A percentile compares a stretch with the other conserved stretches of the same genome.
Evolutionary conservation across 768 basidiomycete genomes (phyloP).

Genomic region (Tulasnella sp.): DNA sequence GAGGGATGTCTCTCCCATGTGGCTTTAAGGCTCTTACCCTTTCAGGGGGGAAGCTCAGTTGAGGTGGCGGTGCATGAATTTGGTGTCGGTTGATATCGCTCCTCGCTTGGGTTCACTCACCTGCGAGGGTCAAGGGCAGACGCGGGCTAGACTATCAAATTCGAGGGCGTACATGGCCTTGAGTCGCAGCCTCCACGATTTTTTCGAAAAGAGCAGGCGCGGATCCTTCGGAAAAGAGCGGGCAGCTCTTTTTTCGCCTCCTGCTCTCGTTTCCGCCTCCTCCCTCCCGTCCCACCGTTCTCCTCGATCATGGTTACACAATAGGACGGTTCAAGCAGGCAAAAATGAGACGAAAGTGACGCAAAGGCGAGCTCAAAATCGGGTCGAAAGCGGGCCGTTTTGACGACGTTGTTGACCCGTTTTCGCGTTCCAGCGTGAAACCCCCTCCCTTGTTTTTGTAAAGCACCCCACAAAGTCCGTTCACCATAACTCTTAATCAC

Average conservation of each 20-base stretch:
- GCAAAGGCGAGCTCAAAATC: too few species aligned
- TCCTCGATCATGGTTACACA: background rate
- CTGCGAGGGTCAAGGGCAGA: background rate
- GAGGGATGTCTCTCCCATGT: background rate
- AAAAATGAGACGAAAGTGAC: too few species aligned
- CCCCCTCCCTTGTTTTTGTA: too few species aligned
- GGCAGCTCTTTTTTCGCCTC: background rate
- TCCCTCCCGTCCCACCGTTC: background rate
- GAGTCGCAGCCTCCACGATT: background rate
- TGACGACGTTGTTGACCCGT: too few species aligned
- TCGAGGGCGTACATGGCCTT: background rate
- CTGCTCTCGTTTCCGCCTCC: background rate
- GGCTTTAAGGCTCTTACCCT: background rate
- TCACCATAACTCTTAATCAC: too few species aligned
- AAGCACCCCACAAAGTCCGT: too few species aligned
- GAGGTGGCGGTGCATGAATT: background rate
- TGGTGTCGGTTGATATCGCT: background rate
- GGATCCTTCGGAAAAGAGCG: background rate
- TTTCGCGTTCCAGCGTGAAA: too few species aligned
- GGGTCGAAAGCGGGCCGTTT: too few species aligned
- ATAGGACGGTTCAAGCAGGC: background rate
- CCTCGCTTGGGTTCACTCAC: background rate
- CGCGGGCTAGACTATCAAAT: background rate
- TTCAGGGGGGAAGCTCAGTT: background rate
- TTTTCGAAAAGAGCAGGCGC: background rate